phyloP scores from a whole-genome alignment of 2,329 filamentous ascomycete genomes.

The Sporothrix pseudoabietina region DNA sequence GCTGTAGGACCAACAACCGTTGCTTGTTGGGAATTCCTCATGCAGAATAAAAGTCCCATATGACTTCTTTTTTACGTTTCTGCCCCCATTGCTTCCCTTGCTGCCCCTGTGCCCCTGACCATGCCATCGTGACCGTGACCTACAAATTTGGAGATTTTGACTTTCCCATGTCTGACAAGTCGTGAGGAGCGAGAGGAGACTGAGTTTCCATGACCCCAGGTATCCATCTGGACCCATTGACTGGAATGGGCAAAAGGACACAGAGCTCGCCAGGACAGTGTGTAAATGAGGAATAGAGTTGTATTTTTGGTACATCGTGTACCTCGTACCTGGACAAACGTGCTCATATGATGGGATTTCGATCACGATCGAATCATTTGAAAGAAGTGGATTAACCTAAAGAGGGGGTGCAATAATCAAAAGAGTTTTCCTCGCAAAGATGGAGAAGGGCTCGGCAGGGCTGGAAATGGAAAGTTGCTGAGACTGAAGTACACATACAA shows the following conservation, averaged over 20 bases:
- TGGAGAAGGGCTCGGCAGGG: conserved; percentile 11
- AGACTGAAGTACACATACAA: background rate
- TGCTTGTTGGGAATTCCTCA: conserved; percentile 3
- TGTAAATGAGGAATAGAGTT: background rate
- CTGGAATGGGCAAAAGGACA: background rate
- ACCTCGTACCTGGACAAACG: background rate
- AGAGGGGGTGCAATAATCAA: background rate
- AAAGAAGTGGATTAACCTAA: conserved; percentile 13
- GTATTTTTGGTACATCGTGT: background rate
- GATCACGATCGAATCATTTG: background rate
- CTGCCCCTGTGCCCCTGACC: background rate
- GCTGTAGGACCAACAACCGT: background rate
- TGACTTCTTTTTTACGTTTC: conserved; percentile 1
- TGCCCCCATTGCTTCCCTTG: background rate
- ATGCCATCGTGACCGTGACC: background rate
- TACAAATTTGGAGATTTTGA: background rate
- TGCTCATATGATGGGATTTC: conserved; percentile 9
- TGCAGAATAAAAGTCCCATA: background rate
- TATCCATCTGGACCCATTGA: background rate
- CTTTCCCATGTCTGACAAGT: background rate
- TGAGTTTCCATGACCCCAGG: background rate
- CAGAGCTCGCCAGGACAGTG: background rate
- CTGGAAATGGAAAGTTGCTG: background rate
- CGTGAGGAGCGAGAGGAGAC: background rate
- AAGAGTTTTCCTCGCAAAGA: background rate